Evolutionary conservation across 805 yeast genomes (phyloP), one percentile per base, ranked within the genome.

Genomic region (Babjeviella inositovora): DNA sequence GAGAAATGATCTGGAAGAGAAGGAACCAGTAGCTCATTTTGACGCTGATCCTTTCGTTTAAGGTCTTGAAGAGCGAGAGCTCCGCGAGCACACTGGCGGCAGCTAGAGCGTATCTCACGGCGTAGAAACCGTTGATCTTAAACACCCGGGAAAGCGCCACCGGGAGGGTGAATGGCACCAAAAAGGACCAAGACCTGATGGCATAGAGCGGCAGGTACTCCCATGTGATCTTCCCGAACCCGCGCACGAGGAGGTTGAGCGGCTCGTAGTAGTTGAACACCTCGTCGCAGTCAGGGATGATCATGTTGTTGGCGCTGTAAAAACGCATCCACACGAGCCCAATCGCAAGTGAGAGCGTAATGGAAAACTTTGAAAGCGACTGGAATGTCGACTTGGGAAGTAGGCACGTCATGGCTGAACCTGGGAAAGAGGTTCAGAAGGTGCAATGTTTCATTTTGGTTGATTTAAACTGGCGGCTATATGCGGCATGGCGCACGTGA

Each of bases 211-310:
- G 95, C 1, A 94, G 80, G 43, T 85, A 87, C 41, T 85, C 96
- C 96, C 96, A 85, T 0, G 96, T 85, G 45, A 84, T 84, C 35
- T 84, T 77, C 2, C 96, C 97, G 43, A 82, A 81, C 3, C 75
- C 76, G 32, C 93, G 62, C 1, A 74, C 46, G 17, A 85, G 34
- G 24, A 75, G 57, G 41, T 87, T 85, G 28, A 87, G 52, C 1
- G 97, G 95, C 33, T 87, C 97, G 87, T 94, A 84, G 48, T 80
- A 87, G 41, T 87, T 87, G 61, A 67, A 87, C 0, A 65, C 72
- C 45, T 87, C 97, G 45, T 87, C 96, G 42, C 96, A 85, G 37
- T 85, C 97, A 2, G 90, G 68, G 14, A 87, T 74, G 17, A 82
- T 70, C 43, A 80, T 69, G 35, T 50, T 51, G 28, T 65, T 35